Percentiles rank a stretch among this genome's conserved stretches.
Conservation (phyloP, 345 rosid genomes). For the Gossypium raimondii region DNA sequence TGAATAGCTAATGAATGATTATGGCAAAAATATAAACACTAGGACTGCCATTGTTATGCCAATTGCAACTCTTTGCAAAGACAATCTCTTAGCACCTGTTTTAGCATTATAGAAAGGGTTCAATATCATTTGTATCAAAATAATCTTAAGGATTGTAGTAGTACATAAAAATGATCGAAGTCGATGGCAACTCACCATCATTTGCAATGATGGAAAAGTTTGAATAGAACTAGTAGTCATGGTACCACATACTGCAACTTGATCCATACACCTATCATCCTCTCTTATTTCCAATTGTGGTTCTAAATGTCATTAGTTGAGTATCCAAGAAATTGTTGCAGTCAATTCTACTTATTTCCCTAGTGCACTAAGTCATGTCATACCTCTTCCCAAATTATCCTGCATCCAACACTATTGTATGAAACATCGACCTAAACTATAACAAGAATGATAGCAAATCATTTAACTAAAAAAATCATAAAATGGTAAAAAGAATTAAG, state of each 20-base stretch:
- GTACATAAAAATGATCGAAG: neutral
- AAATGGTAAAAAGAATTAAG: too few relatives aligned
- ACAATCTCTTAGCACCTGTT: too few relatives aligned
- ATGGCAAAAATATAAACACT: too few relatives aligned
- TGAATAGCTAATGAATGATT: too few relatives aligned
- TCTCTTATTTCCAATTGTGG: conserved; percentile 32
- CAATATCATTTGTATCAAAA: neutral
- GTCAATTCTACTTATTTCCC: conserved; percentile 30
- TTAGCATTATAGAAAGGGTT: neutral
- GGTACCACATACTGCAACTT: conserved; percentile 45
- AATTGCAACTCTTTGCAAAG: too few relatives aligned
- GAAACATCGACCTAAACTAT: conserved; percentile 19
- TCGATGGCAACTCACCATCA: conserved; percentile 24
- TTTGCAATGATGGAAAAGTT: conserved; percentile 25
- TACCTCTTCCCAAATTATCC: conserved; percentile 37
- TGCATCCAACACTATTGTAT: conserved; percentile 27
- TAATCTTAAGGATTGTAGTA: neutral
- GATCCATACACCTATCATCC: conserved; percentile 44
- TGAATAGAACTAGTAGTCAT: conserved; percentile 35
- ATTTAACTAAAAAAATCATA: too few relatives aligned
- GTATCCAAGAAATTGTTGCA: conserved; percentile 32
- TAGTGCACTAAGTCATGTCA: conserved; percentile 42
- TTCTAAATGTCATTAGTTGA: conserved; percentile 26
- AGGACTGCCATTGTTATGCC: too few relatives aligned
- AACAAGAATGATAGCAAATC: too few relatives aligned